Base-by-base conservation (phyloP, 164 flowering plant genomes). In the Piper betle region DNA sequence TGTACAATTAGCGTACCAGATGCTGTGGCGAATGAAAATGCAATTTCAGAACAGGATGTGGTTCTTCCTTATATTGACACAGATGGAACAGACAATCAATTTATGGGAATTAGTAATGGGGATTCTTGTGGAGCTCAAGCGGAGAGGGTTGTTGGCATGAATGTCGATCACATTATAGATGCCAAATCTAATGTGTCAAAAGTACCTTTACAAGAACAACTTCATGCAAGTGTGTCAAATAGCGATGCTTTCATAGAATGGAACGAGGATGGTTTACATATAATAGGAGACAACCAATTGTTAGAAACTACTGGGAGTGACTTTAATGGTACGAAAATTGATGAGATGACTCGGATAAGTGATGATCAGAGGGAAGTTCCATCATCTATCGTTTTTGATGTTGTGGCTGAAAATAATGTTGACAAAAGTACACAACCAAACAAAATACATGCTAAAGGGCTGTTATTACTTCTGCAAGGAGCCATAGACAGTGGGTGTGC, bases 401-500 rank as follows among this genome's bases (percentile, higher is more conserved):
- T 33, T 16, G 38, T 11, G 7, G 17, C 61, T 46, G 55, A 7
- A 33, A 39, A 55, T 20, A 16, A 3, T 55, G 1, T 37, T 48
- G n/a, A 48, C 19, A 57, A 15, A 19, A 38, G 38, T 48, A 56
- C 16, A 18, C 59, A 53, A 9, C 55, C 61, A 40, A 59, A 12
- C 42, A 37, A 71, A 37, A 54, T 69, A 18, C 73, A 76, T 63
- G 70, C 69, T 11, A 84, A 81, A 58, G 82, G 69, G 37, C 76
- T 89, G 39, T 37, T 76, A 17, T 50, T 52, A 56, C 91, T 89
- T 37, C 41, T 61, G 78, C 69, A 74, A 65, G 78, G 81, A 73
- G 98, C 98, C 60, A 66, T 87, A 64, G 87, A 83, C 64, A 65
- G 42, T 63, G 98, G 98, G 39, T 71, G 70, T 66, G 98, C 98